These are phyloP conservation scores for Thermochaetoides thermophila DNA, from an alignment of 495 filamentous ascomycete species.

Conservation along the genomic window DNA sequence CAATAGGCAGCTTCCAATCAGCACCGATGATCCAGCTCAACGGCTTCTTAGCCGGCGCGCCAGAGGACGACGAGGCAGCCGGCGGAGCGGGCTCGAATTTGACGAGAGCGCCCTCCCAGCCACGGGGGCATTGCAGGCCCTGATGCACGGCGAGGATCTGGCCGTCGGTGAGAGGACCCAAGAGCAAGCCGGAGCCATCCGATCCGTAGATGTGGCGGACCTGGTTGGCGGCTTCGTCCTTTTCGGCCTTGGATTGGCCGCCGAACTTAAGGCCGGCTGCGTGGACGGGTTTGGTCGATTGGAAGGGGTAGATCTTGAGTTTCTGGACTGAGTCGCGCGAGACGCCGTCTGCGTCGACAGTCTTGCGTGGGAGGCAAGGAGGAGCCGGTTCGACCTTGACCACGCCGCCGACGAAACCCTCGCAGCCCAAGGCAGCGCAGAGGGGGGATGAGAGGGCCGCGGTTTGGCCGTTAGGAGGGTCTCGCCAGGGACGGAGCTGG, in stretches of 20 bases:
- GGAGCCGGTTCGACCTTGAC: slow-evolving; percentile 59
- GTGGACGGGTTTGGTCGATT: slow-evolving; percentile 34
- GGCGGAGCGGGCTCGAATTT: slow-evolving; percentile 48
- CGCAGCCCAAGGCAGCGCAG: slow-evolving; percentile 51
- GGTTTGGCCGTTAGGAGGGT: slow-evolving; percentile 69
- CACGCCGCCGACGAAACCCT: slow-evolving; percentile 72
- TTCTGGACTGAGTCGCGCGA: slow-evolving; percentile 23
- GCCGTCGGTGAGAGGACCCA: slow-evolving; percentile 80
- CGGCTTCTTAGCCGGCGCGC: slow-evolving; percentile 34
- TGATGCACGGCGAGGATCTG: slow-evolving; percentile 46
- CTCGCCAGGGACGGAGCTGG: slow-evolving; percentile 61
- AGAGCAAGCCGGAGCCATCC: slow-evolving; percentile 48
- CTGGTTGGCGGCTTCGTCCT: slow-evolving; percentile 47
- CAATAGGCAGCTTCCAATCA: slow-evolving; percentile 54
- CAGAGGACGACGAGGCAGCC: too few relatives aligned
- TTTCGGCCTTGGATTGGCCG: slow-evolving; percentile 63
- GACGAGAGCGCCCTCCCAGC: slow-evolving; percentile 65
- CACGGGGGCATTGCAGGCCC: slow-evolving; percentile 20
- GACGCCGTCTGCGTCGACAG: slow-evolving; percentile 14
- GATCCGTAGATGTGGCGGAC: slow-evolving; percentile 41
- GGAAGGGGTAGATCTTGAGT: slow-evolving; percentile 71
- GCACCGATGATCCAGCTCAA: slow-evolving; percentile 63
- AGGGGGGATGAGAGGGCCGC: slow-evolving; percentile 61
- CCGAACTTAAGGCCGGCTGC: slow-evolving; percentile 70
- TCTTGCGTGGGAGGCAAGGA: slow-evolving; percentile 19